These are phyloP conservation scores for Balakata baccata DNA, from an alignment of 345 rosid genomes.

Conservation along the genomic window DNA sequence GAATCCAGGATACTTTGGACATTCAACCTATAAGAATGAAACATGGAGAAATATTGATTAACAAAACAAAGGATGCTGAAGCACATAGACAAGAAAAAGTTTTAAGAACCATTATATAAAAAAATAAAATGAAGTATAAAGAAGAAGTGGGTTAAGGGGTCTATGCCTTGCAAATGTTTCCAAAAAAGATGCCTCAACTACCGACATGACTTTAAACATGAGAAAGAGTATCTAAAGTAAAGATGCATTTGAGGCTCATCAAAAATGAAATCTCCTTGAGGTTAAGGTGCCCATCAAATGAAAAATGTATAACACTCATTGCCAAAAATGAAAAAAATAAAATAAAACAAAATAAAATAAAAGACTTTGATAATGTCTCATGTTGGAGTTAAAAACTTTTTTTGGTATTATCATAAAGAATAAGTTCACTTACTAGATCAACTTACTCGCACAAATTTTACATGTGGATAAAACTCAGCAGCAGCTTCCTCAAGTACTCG, in stretches of 20 bases:
- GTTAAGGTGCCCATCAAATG: background rate
- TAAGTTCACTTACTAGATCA: constrained; percentile 7
- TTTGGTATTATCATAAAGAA: background rate
- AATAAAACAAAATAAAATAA: background rate
- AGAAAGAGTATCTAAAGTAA: background rate
- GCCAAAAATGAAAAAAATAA: background rate
- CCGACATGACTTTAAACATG: background rate
- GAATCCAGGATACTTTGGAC: constrained; percentile 97
- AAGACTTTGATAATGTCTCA: background rate
- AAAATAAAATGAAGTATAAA: background rate
- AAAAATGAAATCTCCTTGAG: background rate
- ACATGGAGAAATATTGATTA: constrained; percentile 17
- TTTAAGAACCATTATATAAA: background rate
- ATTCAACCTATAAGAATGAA: constrained; percentile 71
- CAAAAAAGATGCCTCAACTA: background rate
- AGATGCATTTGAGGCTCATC: background rate
- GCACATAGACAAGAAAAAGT: background rate
- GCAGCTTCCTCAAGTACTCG: constrained; percentile 84
- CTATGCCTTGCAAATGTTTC: background rate
- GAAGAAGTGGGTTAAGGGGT: background rate
- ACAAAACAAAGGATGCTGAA: constrained; percentile 2
- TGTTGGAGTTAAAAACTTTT: background rate
- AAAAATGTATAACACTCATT: background rate
- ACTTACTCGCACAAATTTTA: constrained; percentile 79
- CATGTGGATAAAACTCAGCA: constrained; percentile 76